Evolutionary conservation across 345 rosid genomes (phyloP).

Genomic region (Melaleuca quinquenervia): DNA sequence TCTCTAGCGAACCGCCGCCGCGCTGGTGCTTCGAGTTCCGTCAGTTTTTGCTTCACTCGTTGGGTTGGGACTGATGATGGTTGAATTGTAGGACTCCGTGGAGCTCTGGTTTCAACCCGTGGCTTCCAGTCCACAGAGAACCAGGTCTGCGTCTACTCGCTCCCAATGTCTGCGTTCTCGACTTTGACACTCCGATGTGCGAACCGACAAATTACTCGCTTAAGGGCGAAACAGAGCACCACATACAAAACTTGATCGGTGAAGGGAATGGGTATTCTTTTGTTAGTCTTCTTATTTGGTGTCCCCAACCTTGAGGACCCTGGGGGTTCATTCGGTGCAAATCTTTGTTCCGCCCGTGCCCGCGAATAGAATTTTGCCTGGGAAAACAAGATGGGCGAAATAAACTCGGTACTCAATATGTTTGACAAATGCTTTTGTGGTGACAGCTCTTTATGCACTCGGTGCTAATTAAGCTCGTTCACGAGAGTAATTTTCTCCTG

Average conservation of each 20-base stretch:
- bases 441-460: not conserved
- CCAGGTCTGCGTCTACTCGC: slow-evolving; percentile 13
- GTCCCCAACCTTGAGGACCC: not conserved
- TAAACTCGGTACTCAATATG: slow-evolving; percentile 14
- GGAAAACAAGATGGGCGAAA: not conserved
- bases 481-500: not conserved
- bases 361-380: not conserved
- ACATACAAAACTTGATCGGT: not conserved
- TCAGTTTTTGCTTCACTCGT: not conserved
- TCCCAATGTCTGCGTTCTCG: not conserved
- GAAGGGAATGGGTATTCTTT: not conserved
- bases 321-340: not conserved
- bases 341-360: not conserved
- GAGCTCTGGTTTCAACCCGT: not conserved
- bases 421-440: slow-evolving; percentile 41
- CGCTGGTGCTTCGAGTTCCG: not conserved
- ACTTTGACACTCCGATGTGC: not conserved
- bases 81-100: slow-evolving; percentile 6
- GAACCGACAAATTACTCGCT: not conserved
- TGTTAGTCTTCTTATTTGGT: not conserved
- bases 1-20: not conserved
- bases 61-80: not conserved
- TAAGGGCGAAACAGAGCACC: not conserved
- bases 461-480: not conserved
- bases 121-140: slow-evolving; percentile 13